Evolutionary conservation across 2,329 filamentous ascomycete genomes (phyloP), one percentile per base, ranked within the genome.

Genomic region (Reticulascus tulasneorum): DNA sequence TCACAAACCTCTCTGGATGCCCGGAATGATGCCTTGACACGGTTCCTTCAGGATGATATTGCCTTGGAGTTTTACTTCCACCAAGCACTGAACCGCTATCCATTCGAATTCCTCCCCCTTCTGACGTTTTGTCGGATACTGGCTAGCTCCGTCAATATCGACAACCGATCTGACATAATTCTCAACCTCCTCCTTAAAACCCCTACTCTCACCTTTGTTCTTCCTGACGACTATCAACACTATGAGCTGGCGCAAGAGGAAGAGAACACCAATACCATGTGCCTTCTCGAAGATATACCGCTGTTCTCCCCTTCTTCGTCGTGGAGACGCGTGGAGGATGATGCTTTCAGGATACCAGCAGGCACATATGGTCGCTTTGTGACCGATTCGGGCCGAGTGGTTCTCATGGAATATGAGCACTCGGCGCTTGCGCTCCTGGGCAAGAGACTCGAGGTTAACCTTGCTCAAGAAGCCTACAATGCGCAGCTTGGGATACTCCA

Each of bases 181-280:
- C 60, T 84, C 23, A 65, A 73, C n/a, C 67, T 83, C 37, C 67
- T 96, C 10, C 76, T 82, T 38, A 73, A 71, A 38, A 83, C 89
- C 35, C 75, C 79, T 2, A 83, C 77, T 7, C 77, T 96, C 36
- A 95, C 91, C 19, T 82, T 94, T 47, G 69, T 75, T 10, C 71
- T 95, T n/a, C 82, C 86, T 1, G 62, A 73, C 1, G 62, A 75
- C 21, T 95, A 94, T 55, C 73, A 75, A 26, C 77, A 76, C 23
- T 96, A 94, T 49, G 77, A 82, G 42, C 78, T 90, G 10, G 80
- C 84, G 24, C 80, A 85, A 35, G 90, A 96, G 60, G 87, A 95
- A 46, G 86, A 93, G 40, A 90, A 93, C 47, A 79, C 78, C 18
- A 93, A 94, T 49, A 79, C 78, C 13, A 85, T 96, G 42, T 72